phyloP scores from a whole-genome alignment of 495 filamentous ascomycete genomes.

The Tuber borchii region DNA sequence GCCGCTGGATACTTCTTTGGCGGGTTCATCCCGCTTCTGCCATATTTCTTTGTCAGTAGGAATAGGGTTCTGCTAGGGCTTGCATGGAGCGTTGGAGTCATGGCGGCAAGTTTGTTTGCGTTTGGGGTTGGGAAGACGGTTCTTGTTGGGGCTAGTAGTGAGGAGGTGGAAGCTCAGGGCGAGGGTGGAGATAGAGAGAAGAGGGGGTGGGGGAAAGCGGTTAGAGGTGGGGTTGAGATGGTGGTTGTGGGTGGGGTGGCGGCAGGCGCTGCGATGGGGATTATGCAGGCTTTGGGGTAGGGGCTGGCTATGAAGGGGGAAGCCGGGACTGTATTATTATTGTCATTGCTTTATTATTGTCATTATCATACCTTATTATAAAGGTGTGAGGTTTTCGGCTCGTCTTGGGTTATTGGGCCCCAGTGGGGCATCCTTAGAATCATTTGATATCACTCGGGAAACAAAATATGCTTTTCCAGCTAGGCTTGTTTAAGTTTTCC shows the following conservation, averaged over 20 bases:
- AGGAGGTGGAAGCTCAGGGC: conserved; percentile 43
- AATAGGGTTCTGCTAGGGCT: conserved; percentile 56
- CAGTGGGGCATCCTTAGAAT: not conserved
- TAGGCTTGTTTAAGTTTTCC: not conserved
- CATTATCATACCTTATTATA: not conserved
- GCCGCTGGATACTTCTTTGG: conserved; percentile 68
- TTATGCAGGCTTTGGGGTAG: conserved; percentile 54
- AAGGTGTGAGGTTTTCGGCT: not conserved
- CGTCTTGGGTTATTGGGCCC: not conserved
- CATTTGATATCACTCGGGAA: not conserved
- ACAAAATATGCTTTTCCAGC: not conserved
- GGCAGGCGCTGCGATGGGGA: conserved; percentile 58
- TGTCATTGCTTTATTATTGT: not conserved
- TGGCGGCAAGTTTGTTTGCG: conserved; percentile 61
- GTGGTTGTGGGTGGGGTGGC: conserved; percentile 60
- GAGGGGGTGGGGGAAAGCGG: conserved; percentile 46
- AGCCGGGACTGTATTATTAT: not conserved
- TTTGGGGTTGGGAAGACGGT: conserved; percentile 68
- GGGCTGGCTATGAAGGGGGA: conserved; percentile 26
- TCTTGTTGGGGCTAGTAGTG: conserved; percentile 49
- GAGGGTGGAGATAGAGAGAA: conserved; percentile 47
- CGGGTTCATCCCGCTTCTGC: conserved; percentile 65
- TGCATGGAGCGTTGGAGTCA: conserved; percentile 62
- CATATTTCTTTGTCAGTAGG: conserved; percentile 64
- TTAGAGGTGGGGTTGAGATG: conserved; percentile 57